Evolutionary conservation across 805 yeast species (phyloP), one percentile per base, ranked within the genome.

Genomic region (Torulaspora microellipsoides): DNA sequence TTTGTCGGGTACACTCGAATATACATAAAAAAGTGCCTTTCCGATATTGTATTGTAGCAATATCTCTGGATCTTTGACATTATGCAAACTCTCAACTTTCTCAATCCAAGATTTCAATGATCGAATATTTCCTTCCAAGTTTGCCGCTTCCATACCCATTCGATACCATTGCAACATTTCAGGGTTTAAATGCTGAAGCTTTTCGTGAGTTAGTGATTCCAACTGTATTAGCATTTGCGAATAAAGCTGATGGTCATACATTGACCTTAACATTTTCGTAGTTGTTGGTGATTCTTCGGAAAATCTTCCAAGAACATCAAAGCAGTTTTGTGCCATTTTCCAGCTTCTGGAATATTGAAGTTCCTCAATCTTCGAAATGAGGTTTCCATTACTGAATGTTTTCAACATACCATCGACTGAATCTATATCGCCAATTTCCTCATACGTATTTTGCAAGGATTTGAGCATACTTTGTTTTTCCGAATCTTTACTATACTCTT

Each of bases 351-450:
- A 81, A 52, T 85, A 89, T 53, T 88, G 93, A 41, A 91, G 80
- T 45, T 87, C 87, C 6, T 81, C 70, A 20, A 90, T 74, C 58
- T 87, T 85, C 47, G 89, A 90, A n/a, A 78, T 75, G 34, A 88
- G 66, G 50, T 80, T 78, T 32, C 79, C 77, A 0, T 83, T 75
- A 0, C 95, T 80, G 53, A 86, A 83, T 47, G 75, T 75, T 46
- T 85, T 80, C 44, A 90, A 67, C 4, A 87, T 79, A 15, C 99
- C 99, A 58, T 85, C 90, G 27, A 93, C 70, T 0, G 96, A 81
- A 67, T 93, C 99, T 30, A 82, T 74, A 57, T 95, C 99, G 54
- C 88, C 91, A 38, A 93, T 78, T 45, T 79, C 83, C 7, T 95
- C 83, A 61, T 93, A 93, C 69, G 90, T 85, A 23, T 75, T 73